A percentile compares a stretch with the other conserved stretches of the same genome.
These are phyloP conservation scores for Botrytis fragariae DNA, from an alignment of 2,329 filamentous ascomycete genomes.

Conservation along the genomic window DNA sequence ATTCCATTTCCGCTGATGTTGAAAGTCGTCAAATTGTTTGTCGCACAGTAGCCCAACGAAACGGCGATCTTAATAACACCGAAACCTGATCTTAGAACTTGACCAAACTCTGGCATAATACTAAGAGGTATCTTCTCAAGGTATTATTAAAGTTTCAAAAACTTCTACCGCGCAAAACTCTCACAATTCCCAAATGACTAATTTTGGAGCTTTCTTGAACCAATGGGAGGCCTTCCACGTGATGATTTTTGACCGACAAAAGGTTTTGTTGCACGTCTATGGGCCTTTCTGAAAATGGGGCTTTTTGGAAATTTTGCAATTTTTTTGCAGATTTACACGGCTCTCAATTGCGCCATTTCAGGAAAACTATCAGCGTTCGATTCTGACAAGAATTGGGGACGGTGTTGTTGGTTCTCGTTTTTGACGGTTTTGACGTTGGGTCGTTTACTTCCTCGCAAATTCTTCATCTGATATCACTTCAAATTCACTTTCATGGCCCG, in stretches of 20 bases:
- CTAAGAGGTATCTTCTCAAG: not conserved
- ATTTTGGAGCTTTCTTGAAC: not conserved
- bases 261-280: constrained; percentile 3
- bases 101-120: not conserved
- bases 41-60: not conserved
- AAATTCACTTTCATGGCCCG: not conserved
- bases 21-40: not conserved
- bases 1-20: not conserved
- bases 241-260: not conserved
- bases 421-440: not conserved
- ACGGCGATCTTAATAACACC: not conserved
- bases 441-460: constrained; percentile 1
- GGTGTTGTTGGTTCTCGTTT: not conserved
- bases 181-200: not conserved
- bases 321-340: not conserved
- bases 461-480: constrained; percentile 10
- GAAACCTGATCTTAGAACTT: not conserved
- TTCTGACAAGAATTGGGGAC: not conserved
- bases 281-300: not conserved
- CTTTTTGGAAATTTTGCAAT: not conserved
- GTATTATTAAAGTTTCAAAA: not conserved
- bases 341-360: not conserved
- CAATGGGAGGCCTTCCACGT: constrained; percentile 7
- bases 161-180: not conserved
- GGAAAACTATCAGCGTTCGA: not conserved